Base-by-base conservation (phyloP, 805 yeast genomes). In the Wickerhamomyces pijperi region DNA sequence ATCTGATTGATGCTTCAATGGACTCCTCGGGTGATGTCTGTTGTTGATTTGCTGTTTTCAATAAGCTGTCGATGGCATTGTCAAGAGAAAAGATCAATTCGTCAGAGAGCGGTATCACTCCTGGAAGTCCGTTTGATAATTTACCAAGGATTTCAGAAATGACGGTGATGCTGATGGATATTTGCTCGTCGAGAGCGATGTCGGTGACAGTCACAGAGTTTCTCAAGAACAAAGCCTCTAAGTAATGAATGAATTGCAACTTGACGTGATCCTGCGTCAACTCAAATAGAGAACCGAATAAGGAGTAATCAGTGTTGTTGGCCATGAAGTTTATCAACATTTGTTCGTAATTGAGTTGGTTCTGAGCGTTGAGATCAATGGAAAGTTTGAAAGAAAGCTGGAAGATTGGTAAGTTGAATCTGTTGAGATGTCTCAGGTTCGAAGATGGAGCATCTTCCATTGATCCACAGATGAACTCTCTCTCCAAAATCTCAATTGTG, bases 41-140 rank as follows among this genome's bases (percentile, higher is more conserved):
- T 3, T 47, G 32, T 28, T 51, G 50, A 2, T 48, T 39, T 7
- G 50, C 52, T 3, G 45, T 40, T 31, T 48, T 53, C 11, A 51
- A 35, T 35, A 68, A 43, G 18, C 63, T 63, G 40, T 67, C 72
- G 23, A 68, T 40, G 0, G 67, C 58, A 14, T 51, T 46, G 38
- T 62, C 68, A 36, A 68, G 48, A 2, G 70, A 63, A 39, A 64
- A 64, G 1, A 66, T 62, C 28, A 67, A 42, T 3, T 64, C 62
- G 41, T 67, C 71, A 2, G 54, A 43, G 11, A 54, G 15, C 15
- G 33, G 19, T 32, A 5, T 19, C 40, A 18, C 43, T 36, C 23
- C 38, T 37, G 44, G 41, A 1, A 39, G 35, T 0, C 44, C 47
- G 18, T 43, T 41, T 9, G 58, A 53, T 3, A 54, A 36, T 3